Evolutionary conservation across 352 stramenopile species (phyloP), one percentile per base, ranked within the genome.

Genomic region (Saprolegnia diclina): DNA sequence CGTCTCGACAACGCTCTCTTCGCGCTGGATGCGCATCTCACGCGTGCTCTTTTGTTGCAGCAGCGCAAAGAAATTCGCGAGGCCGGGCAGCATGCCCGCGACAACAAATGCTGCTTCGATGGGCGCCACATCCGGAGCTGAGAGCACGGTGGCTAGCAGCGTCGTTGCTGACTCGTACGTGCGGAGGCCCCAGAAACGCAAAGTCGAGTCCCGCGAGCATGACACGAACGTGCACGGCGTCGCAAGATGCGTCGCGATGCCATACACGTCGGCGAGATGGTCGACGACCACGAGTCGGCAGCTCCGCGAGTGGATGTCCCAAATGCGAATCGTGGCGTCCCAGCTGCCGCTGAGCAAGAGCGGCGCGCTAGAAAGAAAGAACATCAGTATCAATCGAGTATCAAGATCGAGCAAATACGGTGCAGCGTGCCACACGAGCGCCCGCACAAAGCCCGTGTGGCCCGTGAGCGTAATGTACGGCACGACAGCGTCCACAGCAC

Each of bases 191-290:
- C 71, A 76, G 19, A 76, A 50, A 2, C 71, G 67, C 13, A 76
- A 7, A 0, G 71, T 74, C 18, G 54, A 72, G 42, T 76, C 71
- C 7, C 71, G 68, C 1, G 67, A 74, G 52, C 67, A 74, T 11
- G 71, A 76, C 45, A 76, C 40, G 46, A 74, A 76, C 0, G 32
- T 46, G 26, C 56, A 71, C 21, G 71, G 71, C n/a, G 44, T 53
- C 14, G 50, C 0, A 1, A 57, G 50, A 24, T 76, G 71, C 18
- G 56, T 70, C 21, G 55, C 56, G 18, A 76, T 65, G 38, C 64
- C 44, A 56, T 76, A 76, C 6, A 76, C 59, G 45, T 76, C 71
- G 11, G 71, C 71, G 18, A 72, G 35, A 45, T 76, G 71, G 44
- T 76, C 71, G 21, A 22, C 22, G 9, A 76, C 59, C 13, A 71